These are phyloP conservation scores for Drosera capensis DNA, from an alignment of 148 eudicot species.

Conservation along the genomic window DNA sequence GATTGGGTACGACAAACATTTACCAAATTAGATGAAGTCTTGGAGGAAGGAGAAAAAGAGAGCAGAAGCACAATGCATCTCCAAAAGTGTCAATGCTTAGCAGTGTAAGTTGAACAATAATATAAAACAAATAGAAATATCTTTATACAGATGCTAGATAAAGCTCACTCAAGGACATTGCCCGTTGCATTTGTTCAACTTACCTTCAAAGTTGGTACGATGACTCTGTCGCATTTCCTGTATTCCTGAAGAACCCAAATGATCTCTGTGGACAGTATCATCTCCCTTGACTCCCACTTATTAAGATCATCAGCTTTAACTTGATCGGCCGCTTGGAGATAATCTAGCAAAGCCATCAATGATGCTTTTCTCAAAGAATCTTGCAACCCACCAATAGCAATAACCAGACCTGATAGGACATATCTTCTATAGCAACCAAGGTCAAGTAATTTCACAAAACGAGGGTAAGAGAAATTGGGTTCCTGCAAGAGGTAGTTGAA, in stretches of 20 bases:
- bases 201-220: slow-evolving; percentile 82
- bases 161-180: background rate
- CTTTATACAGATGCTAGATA: background rate
- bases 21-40: too few species aligned
- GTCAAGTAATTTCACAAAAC: slow-evolving; percentile 58
- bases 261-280: slow-evolving; percentile 43
- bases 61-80: too few species aligned
- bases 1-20: too few species aligned
- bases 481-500: slow-evolving; percentile 40
- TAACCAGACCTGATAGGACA: slow-evolving; percentile 64
- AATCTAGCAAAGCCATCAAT: slow-evolving; percentile 60
- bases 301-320: slow-evolving; percentile 14
- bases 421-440: slow-evolving; percentile 60
- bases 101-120: too few species aligned
- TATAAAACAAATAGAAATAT: background rate
- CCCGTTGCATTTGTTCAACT: background rate
- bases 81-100: too few species aligned
- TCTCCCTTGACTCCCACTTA: slow-evolving; percentile 31
- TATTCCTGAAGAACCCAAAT: slow-evolving; percentile 82
- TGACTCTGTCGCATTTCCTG: slow-evolving; percentile 70
- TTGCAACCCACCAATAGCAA: slow-evolving; percentile 87
- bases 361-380: slow-evolving; percentile 77
- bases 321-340: slow-evolving; percentile 38
- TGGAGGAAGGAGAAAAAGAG: too few species aligned
- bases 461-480: slow-evolving; percentile 63